Percentiles rank a stretch among this genome's conserved stretches.
Evolutionary conservation across 2,329 filamentous ascomycete species (phyloP).

Genomic region (Calonectria naviculata): DNA sequence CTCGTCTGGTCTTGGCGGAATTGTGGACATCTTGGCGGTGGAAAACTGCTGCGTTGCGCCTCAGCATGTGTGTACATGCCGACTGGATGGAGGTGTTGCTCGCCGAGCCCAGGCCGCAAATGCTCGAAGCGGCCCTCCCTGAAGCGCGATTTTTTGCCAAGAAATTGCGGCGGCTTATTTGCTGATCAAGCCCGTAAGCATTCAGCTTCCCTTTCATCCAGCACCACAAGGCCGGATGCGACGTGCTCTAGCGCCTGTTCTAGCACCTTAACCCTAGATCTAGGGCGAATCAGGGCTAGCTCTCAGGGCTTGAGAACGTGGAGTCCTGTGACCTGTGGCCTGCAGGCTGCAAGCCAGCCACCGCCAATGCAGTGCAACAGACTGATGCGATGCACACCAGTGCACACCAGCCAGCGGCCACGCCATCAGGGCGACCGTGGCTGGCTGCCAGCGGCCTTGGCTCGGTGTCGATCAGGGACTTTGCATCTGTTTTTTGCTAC

Average conservation of each 20-base stretch:
- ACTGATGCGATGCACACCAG: conserved; percentile 20
- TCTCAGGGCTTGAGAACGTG: conserved; percentile 3
- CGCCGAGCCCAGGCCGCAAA: neutral
- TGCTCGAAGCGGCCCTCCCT: neutral
- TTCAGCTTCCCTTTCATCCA: conserved; percentile 33
- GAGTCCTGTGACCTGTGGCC: conserved; percentile 17
- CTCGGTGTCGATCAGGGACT: conserved; percentile 40
- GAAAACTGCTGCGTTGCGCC: neutral
- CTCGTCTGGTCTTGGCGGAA: conserved; percentile 7
- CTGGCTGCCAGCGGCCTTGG: conserved; percentile 7
- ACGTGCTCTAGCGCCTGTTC: conserved; percentile 2
- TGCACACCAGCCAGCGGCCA: conserved; percentile 21
- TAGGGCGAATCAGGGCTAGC: conserved; percentile 9
- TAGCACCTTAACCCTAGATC: conserved; percentile 2
- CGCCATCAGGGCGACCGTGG: conserved; percentile 17
- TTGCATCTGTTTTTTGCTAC: conserved; percentile 14
- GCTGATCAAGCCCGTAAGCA: conserved; percentile 17
- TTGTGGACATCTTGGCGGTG: neutral
- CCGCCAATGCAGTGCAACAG: conserved; percentile 11
- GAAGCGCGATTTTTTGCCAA: conserved; percentile 25
- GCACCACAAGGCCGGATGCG: conserved; percentile 21
- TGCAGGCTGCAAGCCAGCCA: conserved; percentile 17
- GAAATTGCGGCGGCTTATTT: conserved; percentile 6
- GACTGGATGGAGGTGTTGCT: neutral
- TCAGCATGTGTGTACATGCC: neutral